A percentile compares a stretch with the other conserved stretches of the same genome.
Evolutionary conservation across 2,329 filamentous ascomycete species (phyloP).

Genomic region (Ophiocordyceps camponoti-leonardi): DNA sequence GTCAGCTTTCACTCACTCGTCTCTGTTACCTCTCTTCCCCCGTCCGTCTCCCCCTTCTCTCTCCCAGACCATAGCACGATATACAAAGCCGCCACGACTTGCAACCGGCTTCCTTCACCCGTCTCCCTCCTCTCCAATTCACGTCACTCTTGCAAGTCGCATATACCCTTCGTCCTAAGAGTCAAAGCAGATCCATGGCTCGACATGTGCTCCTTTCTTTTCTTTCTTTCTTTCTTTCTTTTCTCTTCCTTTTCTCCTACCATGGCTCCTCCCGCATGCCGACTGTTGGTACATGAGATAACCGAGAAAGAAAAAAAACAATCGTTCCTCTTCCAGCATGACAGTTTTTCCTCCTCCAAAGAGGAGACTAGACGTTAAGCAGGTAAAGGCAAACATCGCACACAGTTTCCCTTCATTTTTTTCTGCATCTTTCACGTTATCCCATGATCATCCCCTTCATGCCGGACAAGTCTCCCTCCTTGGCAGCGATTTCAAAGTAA

Average conservation of each 20-base stretch:
- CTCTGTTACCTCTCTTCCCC: too few relatives aligned
- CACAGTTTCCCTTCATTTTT: neutral
- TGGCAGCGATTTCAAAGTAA: conserved; percentile 98
- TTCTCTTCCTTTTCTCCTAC: neutral
- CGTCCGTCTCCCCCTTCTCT: too few relatives aligned
- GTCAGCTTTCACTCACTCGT: too few relatives aligned
- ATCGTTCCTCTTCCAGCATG: neutral
- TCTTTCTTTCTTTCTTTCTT: neutral
- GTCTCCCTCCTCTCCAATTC: too few relatives aligned
- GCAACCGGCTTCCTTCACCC: too few relatives aligned
- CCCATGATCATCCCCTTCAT: conserved; percentile 61
- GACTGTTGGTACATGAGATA: neutral
- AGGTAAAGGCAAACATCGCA: neutral
- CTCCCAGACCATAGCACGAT: too few relatives aligned
- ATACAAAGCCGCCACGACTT: too few relatives aligned
- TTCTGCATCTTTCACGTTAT: conserved; percentile 24
- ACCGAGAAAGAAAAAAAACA: neutral
- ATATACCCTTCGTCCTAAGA: too few relatives aligned
- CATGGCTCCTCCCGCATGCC: neutral
- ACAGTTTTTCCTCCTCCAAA: neutral
- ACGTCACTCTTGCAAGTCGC: too few relatives aligned
- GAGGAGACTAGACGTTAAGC: neutral
- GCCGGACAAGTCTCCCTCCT: conserved; percentile 87
- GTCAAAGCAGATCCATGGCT: too few relatives aligned
- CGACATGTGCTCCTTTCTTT: too few relatives aligned